Conservation (phyloP, 2,329 filamentous ascomycete genomes). For the Penicillium expansum region DNA sequence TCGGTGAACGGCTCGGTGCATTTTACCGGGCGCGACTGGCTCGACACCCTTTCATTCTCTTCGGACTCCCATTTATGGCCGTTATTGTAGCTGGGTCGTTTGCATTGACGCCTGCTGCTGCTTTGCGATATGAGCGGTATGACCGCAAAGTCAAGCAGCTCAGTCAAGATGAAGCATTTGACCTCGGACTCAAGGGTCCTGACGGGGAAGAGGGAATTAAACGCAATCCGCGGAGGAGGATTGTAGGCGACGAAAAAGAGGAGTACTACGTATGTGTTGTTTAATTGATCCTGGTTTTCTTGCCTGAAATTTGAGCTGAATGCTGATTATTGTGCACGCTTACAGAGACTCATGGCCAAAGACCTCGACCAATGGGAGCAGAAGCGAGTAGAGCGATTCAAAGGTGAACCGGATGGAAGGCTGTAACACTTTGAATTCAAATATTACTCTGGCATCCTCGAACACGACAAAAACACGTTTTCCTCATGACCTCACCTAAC, state of each 20-base stretch:
- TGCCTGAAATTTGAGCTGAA: neutral
- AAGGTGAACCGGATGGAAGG: slow-evolving; percentile 85
- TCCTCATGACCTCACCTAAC: neutral
- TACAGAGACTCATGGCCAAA: slow-evolving; percentile 74
- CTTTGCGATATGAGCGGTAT: slow-evolving; percentile 87
- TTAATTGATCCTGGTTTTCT: neutral
- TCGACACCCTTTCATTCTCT: slow-evolving; percentile 83
- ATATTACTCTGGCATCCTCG: neutral
- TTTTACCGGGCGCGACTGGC: slow-evolving; percentile 73
- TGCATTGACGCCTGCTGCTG: slow-evolving; percentile 88
- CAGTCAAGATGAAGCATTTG: slow-evolving; percentile 80
- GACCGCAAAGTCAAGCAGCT: slow-evolving; percentile 86
- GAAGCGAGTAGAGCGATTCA: slow-evolving; percentile 83
- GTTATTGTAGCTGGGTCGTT: slow-evolving; percentile 92
- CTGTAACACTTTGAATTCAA: slow-evolving; percentile 49
- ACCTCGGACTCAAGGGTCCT: slow-evolving; percentile 65
- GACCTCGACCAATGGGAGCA: slow-evolving; percentile 97
- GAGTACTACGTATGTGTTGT: slow-evolving; percentile 46
- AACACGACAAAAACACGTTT: neutral
- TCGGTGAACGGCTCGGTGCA: slow-evolving; percentile 67
- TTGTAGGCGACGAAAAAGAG: slow-evolving; percentile 44
- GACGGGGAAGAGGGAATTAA: slow-evolving; percentile 74
- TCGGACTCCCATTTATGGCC: slow-evolving; percentile 86
- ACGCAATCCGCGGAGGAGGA: slow-evolving; percentile 44
- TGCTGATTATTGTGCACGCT: slow-evolving; percentile 13